Evolutionary conservation across 2,329 filamentous ascomycete species (phyloP).

Genomic region (Pseudocercospora cruenta): DNA sequence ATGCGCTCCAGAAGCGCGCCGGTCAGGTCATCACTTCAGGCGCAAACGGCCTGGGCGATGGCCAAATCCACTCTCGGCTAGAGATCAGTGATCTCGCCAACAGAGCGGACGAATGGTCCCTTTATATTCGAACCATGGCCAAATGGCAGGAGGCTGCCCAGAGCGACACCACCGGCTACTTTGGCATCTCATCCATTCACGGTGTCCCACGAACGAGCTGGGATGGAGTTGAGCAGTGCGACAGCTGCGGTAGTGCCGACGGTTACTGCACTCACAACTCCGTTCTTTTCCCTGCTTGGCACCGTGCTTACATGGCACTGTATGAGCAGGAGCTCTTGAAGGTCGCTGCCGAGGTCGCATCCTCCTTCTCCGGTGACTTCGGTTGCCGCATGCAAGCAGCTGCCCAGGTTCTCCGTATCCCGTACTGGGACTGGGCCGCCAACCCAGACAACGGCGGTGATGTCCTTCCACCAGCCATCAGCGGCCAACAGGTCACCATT

Average conservation of each 20-base stretch:
- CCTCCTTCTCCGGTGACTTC: slow-evolving; percentile 28
- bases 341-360: slow-evolving; percentile 34
- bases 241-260: slow-evolving; percentile 31
- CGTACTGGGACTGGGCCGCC: slow-evolving; percentile 38
- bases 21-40: slow-evolving; percentile 25
- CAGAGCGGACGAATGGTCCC: slow-evolving; percentile 26
- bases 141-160: slow-evolving; percentile 17
- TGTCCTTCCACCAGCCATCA: slow-evolving; percentile 32
- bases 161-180: slow-evolving; percentile 23
- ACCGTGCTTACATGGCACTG: slow-evolving; percentile 39
- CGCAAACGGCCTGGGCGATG: slow-evolving; percentile 25
- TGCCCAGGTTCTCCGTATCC: slow-evolving; percentile 31
- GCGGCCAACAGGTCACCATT: slow-evolving; percentile 30
- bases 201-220: slow-evolving; percentile 38
- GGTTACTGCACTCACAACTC: slow-evolving; percentile 43
- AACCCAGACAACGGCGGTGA: slow-evolving; percentile 25
- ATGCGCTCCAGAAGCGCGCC: slow-evolving; percentile 17
- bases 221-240: slow-evolving; percentile 36
- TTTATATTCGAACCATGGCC: slow-evolving; percentile 27
- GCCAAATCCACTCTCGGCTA: slow-evolving; percentile 21
- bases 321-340: slow-evolving; percentile 40
- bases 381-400: slow-evolving; percentile 32
- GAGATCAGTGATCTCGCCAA: slow-evolving; percentile 27
- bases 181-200: slow-evolving; percentile 29
- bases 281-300: slow-evolving; percentile 40